Percentiles rank a stretch among this genome's conserved stretches.
Evolutionary conservation across 2,329 filamentous ascomycete species (phyloP).

Genomic region (Beauveria scarabaeidicola): DNA sequence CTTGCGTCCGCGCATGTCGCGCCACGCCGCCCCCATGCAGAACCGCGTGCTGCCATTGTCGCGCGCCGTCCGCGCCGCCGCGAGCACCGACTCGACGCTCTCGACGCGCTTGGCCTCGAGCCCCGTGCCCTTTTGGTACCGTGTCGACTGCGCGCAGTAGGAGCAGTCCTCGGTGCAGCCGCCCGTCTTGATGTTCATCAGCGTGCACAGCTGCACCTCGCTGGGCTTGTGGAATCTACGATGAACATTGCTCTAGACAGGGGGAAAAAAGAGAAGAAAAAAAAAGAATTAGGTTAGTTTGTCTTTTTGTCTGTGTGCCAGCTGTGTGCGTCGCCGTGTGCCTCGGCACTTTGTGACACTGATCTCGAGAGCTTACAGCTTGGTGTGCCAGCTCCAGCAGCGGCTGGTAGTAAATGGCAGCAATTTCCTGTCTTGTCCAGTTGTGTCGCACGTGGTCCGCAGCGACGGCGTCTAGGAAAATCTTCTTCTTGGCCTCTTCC

Average conservation of each 20-base stretch:
- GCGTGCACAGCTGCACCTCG: slow-evolving; percentile 82
- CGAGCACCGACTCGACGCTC: slow-evolving; percentile 71
- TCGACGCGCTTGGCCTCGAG: slow-evolving; percentile 73
- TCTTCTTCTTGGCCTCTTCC: slow-evolving; percentile 16
- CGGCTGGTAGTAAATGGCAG: slow-evolving; percentile 72
- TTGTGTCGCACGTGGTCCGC: slow-evolving; percentile 56
- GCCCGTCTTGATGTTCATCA: slow-evolving; percentile 96
- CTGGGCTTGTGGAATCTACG: slow-evolving; percentile 77
- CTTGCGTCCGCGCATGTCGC: slow-evolving; percentile 87
- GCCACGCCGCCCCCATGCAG: slow-evolving; percentile 92
- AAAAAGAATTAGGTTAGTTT: neutral
- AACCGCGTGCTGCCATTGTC: slow-evolving; percentile 82
- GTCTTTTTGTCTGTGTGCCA: neutral
- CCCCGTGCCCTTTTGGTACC: slow-evolving; percentile 67
- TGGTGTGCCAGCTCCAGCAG: slow-evolving; percentile 71
- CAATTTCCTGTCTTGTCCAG: slow-evolving; percentile 77
- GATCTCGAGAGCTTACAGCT: slow-evolving; percentile 44
- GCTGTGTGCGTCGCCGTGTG: neutral
- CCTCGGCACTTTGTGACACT: neutral
- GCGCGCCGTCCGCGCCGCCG: slow-evolving; percentile 67
- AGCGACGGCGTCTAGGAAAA: slow-evolving; percentile 45
- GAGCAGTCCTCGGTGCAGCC: slow-evolving; percentile 89
- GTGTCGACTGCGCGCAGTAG: slow-evolving; percentile 84
- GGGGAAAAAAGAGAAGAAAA: neutral
- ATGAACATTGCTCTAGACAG: slow-evolving; percentile 60